A percentile compares a stretch with the other conserved stretches of the same genome.
Evolutionary conservation across 345 rosid species (phyloP).

Genomic region (Melastoma malabathricum): DNA sequence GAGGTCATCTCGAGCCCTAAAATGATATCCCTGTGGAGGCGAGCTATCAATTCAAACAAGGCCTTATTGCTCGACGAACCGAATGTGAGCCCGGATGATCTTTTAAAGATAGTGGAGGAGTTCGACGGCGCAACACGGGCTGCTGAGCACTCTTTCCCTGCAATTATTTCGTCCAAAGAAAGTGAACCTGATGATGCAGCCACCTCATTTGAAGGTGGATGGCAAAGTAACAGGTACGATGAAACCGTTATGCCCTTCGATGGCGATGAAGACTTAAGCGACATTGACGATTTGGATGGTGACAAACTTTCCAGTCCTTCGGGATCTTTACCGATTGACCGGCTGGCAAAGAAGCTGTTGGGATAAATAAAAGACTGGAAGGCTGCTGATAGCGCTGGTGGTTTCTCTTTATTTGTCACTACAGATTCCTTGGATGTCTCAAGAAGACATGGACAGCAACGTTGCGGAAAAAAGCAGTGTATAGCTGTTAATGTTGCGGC

Average conservation of each 20-base stretch:
- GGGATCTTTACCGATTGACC: constrained; percentile 60
- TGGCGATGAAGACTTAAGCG: constrained; percentile 24
- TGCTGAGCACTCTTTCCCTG: constrained; percentile 64
- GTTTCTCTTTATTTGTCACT: no score
- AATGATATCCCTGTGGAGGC: constrained; percentile 68
- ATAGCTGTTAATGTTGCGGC: no score
- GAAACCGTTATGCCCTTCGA: constrained; percentile 14
- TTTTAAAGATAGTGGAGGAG: constrained; percentile 64
- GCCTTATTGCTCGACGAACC: constrained; percentile 48
- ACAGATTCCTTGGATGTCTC: no score
- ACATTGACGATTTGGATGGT: constrained; percentile 29
- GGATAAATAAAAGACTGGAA: constrained; percentile 7
- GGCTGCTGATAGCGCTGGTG: no score
- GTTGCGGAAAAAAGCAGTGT: no score
- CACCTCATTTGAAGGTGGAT: constrained; percentile 17
- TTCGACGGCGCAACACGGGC: constrained; percentile 51
- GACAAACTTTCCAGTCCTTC: constrained; percentile 17
- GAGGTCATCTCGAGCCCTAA: constrained; percentile 50
- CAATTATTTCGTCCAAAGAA: constrained; percentile 33
- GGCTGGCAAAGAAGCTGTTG: constrained; percentile 32
- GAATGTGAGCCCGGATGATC: constrained; percentile 48
- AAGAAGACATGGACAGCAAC: no score
- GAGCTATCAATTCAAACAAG: constrained; percentile 52
- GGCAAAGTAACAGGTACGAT: constrained; percentile 12
- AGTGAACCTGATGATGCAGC: constrained; percentile 9